Base-by-base conservation (phyloP, 2,329 filamentous ascomycete species). In the Fusarium sp. region DNA sequence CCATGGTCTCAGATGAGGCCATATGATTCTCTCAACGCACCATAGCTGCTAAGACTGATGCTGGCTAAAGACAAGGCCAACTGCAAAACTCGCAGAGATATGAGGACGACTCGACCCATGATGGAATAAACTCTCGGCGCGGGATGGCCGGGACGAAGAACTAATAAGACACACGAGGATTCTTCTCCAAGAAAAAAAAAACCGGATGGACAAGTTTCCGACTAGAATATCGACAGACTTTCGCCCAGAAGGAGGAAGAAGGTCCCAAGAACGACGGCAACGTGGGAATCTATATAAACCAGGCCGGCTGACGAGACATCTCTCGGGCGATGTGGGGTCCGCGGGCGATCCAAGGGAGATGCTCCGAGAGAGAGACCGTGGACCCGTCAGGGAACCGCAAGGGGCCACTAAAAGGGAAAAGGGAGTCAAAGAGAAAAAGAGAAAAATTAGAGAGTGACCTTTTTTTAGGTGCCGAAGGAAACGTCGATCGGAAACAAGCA, bases 201-300 rank as follows among this genome's bases (percentile, higher is more conserved):
- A 36, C 10, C 20, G 4, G 38, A 58, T 25, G 40, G 46, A 40
- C 33, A 33, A 33, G n/a, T 36, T 38, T 49, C 10, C 34, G 31
- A 40, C 29, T 34, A 31, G 33, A 56, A 50, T 50, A 58, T 68
- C 51, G 46, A 63, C 54, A 40, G 14, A 36, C 51, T 49, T 53
- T 68, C 50, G 46, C 25, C 64, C 58, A 62, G 62, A 56, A 64
- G 40, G 54, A 64, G 42, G 61, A 56, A 61, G 60, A 53, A 61
- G 53, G 53, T 27, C 44, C 51, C 40, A 67, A 62, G 50, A 60
- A 64, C 54, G 42, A 60, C 55, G 64, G 58, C 62, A 63, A 61
- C 69, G 69, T 69, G 71, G 72, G 70, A 71, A 71, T 70, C 66
- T 65, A 71, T 74, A 73, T 74, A 71, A 74, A 71, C 60, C 62